Base-by-base conservation (phyloP, 805 yeast species). In the Middelhovenomyces tepae region DNA sequence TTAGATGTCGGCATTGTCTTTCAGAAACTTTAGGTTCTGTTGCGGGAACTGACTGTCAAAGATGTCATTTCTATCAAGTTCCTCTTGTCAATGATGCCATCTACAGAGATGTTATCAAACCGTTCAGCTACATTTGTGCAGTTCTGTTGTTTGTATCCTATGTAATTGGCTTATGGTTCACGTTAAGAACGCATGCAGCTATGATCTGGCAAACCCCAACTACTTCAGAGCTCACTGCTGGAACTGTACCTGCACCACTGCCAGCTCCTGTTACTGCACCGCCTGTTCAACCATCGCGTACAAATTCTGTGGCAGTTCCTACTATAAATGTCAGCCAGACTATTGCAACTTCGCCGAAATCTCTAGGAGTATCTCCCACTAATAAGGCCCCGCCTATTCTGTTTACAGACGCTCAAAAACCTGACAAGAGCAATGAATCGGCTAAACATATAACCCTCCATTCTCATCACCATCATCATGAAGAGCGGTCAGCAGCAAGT, bases 101-200 rank as follows among this genome's bases (percentile, higher is more conserved):
- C 32, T 91, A 81, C 50, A 62, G 63, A 30, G 51, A 65, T 4
- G 71, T 83, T n/a, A 67, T 91, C 38, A 74, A 75, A 46, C 98
- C 98, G 3, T 82, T 83, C 56, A 73, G 94, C 2, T 53, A 79
- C 7, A 63, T 82, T 21, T 87, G 95, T 54, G 94, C 94, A 0
- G 46, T 79, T 11, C 73, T 82, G 4, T 68, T 91, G 36, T 84
- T 87, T 48, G 57, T 82, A 9, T 91, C 95, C 0, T 91, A 91
- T 53, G 69, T 75, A 15, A 77, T 87, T 56, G 97, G 98, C 1
- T 63, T 91, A 27, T 78, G 85, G 72, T 91, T 91, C 56, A 91
- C 98, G 0, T 68, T 91, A 49, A 73, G 94, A 48, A 91, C 97
- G 0, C 98, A 91, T 57, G 98, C 98, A 0, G 89, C 95, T 1